Conservation (phyloP, 2,329 filamentous ascomycete genomes). For the Capronia epimyces region DNA sequence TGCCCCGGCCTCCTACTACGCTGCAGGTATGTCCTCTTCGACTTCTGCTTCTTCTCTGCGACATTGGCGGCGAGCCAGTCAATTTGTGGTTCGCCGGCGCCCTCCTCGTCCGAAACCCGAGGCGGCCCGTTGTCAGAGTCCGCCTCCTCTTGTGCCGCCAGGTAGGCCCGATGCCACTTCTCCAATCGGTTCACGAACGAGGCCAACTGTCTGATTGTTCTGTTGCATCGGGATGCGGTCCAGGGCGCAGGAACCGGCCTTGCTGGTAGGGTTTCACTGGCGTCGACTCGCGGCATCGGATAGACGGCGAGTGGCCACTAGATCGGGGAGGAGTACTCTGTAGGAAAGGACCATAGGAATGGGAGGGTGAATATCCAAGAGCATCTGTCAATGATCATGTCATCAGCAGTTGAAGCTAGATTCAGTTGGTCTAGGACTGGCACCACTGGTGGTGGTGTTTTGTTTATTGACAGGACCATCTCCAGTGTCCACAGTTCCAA, state of each 20-base stretch:
- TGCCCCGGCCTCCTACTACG: not conserved
- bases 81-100: not conserved
- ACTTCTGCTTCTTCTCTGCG: not conserved
- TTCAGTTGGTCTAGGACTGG: too few relatives aligned
- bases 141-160: slow-evolving; percentile 2
- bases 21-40: not conserved
- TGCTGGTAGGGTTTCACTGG: slow-evolving; percentile 1
- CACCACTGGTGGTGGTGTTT: too few relatives aligned
- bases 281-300: not conserved
- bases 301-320: not conserved
- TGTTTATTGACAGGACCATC: too few relatives aligned
- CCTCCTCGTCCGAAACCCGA: not conserved
- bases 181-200: slow-evolving; percentile 13
- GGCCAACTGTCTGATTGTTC: slow-evolving; percentile 10
- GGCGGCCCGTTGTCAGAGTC: not conserved
- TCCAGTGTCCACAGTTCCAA: too few relatives aligned
- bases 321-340: not conserved
- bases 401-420: too few relatives aligned
- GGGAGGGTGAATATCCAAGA: too few relatives aligned
- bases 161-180: slow-evolving; percentile 17
- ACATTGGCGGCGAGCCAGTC: not conserved
- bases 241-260: slow-evolving; percentile 11
- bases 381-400: too few relatives aligned
- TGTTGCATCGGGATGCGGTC: slow-evolving; percentile 17
- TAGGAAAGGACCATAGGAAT: too few relatives aligned